Evolutionary conservation across 495 filamentous ascomycete genomes (phyloP), one percentile per base, ranked within the genome.

Genomic region (Haplographium delicatum): DNA sequence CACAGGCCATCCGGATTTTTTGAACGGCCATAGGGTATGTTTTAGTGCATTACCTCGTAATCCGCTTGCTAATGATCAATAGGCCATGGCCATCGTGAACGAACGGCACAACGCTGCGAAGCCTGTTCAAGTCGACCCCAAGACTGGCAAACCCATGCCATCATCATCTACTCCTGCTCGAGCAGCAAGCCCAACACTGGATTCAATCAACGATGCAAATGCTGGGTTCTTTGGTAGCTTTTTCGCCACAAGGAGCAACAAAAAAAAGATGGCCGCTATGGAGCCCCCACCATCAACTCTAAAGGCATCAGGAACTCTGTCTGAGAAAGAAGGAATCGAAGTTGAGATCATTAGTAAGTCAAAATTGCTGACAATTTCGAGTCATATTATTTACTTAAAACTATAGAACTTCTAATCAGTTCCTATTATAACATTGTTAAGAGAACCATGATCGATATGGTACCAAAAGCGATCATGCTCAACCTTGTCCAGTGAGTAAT

Each of bases 231-330:
- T 97, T 76, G 96, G 96, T 65, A 91, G 91, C 51, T 91, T 86
- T 65, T 97, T 97, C 78, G 96, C 95, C 68, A 89, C 91, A 5
- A 86, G 83, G 47, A 97, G 96, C 79, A 97, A 96, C 68, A 99
- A 97, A 81, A 99, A 97, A 84, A 97, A 95, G 83, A 90, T 95
- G 79, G 94, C 94, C 19, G 89, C 91, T 49, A 97, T 97, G 94
- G 94, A 97, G 60, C 73, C 94, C 30, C 94, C 94, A 25, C 93
- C 93, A 54, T 81, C 94, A 38, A 88, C 79, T 33, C 78, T 99
- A 50, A 99, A 96, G 71, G 94, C 93, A 24, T 93, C 88, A 8
- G 91, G 94, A 15, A 90, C 80, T 20, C 71, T 99, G 49, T 91
- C 84, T 19, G 94, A 99, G 72, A 83, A 93, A 47, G 94, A 99